Conservation (phyloP, 2,329 filamentous ascomycete species). For the Sodiomyces alkalinus region DNA sequence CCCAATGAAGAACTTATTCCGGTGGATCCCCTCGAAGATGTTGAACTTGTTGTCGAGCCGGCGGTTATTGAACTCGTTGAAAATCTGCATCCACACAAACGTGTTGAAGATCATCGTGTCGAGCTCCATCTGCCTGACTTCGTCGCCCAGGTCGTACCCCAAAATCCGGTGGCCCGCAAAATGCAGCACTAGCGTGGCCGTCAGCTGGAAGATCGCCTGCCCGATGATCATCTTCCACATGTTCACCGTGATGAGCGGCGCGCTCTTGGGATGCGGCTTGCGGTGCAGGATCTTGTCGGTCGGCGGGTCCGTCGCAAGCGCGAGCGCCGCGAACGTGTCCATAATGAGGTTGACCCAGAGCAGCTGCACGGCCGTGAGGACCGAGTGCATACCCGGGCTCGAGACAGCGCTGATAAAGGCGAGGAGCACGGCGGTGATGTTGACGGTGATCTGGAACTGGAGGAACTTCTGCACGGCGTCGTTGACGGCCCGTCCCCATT, state of each 20-base stretch:
- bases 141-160: slow-evolving; percentile 25
- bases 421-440: slow-evolving; percentile 51
- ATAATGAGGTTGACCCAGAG: slow-evolving; percentile 58
- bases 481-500: slow-evolving; percentile 55
- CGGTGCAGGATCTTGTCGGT: slow-evolving; percentile 40
- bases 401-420: slow-evolving; percentile 50
- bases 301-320: slow-evolving; percentile 48
- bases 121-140: slow-evolving; percentile 26
- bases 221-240: slow-evolving; percentile 56
- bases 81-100: slow-evolving; percentile 60
- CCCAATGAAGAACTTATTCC: slow-evolving; percentile 40
- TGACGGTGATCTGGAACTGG: slow-evolving; percentile 57
- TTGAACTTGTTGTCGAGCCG: slow-evolving; percentile 48
- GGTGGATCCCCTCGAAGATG: slow-evolving; percentile 40
- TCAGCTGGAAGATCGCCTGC: slow-evolving; percentile 44
- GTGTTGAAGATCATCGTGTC: slow-evolving; percentile 54
- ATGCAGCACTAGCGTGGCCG: slow-evolving; percentile 42
- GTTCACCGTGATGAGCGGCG: slow-evolving; percentile 54
- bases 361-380: slow-evolving; percentile 51
- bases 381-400: slow-evolving; percentile 35
- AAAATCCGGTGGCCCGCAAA: slow-evolving; percentile 44
- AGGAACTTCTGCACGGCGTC: slow-evolving; percentile 55
- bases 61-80: slow-evolving; percentile 53
- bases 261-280: slow-evolving; percentile 42
- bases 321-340: slow-evolving; percentile 53